Percentiles rank a stretch among this genome's conserved stretches.
phyloP scores from a whole-genome alignment of 2,329 filamentous ascomycete genomes.

The Xylaria hypoxylon region DNA sequence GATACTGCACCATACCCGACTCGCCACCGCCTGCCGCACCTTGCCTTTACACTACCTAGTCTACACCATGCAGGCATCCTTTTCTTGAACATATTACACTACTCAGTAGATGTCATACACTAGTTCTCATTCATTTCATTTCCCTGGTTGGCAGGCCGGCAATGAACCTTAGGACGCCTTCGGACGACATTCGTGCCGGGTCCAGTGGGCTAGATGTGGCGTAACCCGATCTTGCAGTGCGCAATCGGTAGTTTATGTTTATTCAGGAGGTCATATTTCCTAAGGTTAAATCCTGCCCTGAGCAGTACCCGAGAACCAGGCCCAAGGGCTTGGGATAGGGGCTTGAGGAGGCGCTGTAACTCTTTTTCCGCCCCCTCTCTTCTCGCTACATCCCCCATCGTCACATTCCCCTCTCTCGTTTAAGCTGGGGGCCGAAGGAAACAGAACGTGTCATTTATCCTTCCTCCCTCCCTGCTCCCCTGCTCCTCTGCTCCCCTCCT shows the following conservation, averaged over 20 bases:
- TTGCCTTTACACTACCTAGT: neutral
- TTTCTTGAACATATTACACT: neutral
- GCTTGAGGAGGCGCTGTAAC: constrained; percentile 5
- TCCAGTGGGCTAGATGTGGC: constrained; percentile 41
- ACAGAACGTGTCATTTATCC: constrained; percentile 8
- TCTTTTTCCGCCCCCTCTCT: too few relatives aligned
- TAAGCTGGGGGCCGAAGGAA: neutral
- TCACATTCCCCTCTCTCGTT: constrained; percentile 17
- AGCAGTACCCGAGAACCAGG: constrained; percentile 2
- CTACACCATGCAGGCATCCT: too few relatives aligned
- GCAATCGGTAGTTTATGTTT: constrained; percentile 17
- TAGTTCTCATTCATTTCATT: neutral
- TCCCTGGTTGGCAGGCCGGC: constrained; percentile 9
- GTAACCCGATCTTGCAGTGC: constrained; percentile 50
- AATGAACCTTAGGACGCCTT: constrained; percentile 1
- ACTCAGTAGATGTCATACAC: too few relatives aligned
- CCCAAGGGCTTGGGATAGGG: constrained; percentile 9
- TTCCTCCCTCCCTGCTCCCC: neutral
- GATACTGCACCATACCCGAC: constrained; percentile 5
- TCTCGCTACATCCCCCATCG: neutral
- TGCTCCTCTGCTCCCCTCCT: neutral
- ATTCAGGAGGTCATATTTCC: neutral
- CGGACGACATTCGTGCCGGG: constrained; percentile 2
- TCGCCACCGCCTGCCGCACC: constrained; percentile 10
- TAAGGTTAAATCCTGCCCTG: neutral